Percentiles rank a stretch among this genome's conserved stretches.
Evolutionary conservation across 2,329 filamentous ascomycete species (phyloP).

Genomic region (Pseudogymnoascus sp.): DNA sequence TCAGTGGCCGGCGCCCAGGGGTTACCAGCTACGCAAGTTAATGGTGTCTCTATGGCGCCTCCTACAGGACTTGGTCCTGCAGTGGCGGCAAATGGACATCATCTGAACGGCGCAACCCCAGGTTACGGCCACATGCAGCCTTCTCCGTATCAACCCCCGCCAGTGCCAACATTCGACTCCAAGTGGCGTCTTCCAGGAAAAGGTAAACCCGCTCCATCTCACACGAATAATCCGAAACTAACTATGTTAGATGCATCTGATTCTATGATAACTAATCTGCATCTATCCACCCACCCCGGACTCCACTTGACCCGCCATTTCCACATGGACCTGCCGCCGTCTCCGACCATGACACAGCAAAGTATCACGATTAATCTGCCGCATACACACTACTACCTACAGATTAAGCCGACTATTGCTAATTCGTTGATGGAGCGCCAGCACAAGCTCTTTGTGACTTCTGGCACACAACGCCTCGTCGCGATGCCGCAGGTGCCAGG

Average conservation of each 20-base stretch:
- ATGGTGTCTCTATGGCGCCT: constrained; percentile 24
- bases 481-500: constrained; percentile 42
- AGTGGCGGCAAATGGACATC: constrained; percentile 17
- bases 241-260: constrained; percentile 42
- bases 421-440: constrained; percentile 57
- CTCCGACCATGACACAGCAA: constrained; percentile 58
- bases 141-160: constrained; percentile 22
- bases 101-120: constrained; percentile 23
- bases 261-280: constrained; percentile 60
- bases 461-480: constrained; percentile 55
- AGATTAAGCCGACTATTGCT: constrained; percentile 60
- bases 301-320: constrained; percentile 55
- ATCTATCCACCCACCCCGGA: constrained; percentile 59
- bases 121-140: constrained; percentile 25
- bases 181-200: constrained; percentile 37
- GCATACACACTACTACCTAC: constrained; percentile 58
- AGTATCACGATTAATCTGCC: constrained; percentile 66
- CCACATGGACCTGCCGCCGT: constrained; percentile 56
- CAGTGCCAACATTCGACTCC: constrained; percentile 34
- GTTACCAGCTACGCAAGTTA: neutral
- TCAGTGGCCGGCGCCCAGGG: neutral
- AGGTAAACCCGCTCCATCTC: constrained; percentile 32
- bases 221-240: constrained; percentile 16
- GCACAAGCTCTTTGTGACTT: constrained; percentile 67
- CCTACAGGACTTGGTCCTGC: constrained; percentile 22